A percentile compares a stretch with the other conserved stretches of the same genome.
Conservation (phyloP, 768 basidiomycete genomes). For the Candolleomyces aberdarensis region DNA sequence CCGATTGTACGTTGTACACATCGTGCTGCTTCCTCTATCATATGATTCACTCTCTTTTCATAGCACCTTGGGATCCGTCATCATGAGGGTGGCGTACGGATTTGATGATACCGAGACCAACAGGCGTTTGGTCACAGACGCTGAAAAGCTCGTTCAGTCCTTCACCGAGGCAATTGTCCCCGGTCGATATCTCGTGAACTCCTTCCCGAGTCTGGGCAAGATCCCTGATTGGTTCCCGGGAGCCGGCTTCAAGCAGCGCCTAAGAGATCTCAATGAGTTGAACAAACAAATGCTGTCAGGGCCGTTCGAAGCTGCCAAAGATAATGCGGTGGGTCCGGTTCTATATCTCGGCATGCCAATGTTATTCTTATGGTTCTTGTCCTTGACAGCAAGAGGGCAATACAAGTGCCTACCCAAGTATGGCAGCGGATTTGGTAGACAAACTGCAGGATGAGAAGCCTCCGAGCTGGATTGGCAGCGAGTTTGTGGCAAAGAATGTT, state of each 20-base stretch:
- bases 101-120: background rate
- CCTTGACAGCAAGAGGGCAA: background rate
- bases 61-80: slow-evolving; percentile 2
- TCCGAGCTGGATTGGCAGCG: background rate
- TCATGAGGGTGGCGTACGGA: slow-evolving; percentile 10
- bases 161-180: background rate
- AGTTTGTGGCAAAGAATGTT: background rate
- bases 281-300: background rate
- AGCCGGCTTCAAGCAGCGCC: slow-evolving; percentile 1
- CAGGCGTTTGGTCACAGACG: background rate
- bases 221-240: slow-evolving; percentile 10
- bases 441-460: background rate
- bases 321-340: background rate
- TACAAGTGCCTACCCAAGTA: background rate
- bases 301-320: slow-evolving; percentile 3
- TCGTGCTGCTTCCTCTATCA: background rate
- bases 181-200: slow-evolving; percentile 3
- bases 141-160: background rate
- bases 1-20: background rate
- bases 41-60: background rate
- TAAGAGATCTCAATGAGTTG: background rate
- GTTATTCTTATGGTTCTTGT: background rate
- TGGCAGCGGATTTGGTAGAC: slow-evolving; percentile 2
- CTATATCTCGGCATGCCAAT: background rate
- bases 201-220: background rate